phyloP scores from a whole-genome alignment of 2,329 filamentous ascomycete genomes.

The Xylaria sp. region DNA sequence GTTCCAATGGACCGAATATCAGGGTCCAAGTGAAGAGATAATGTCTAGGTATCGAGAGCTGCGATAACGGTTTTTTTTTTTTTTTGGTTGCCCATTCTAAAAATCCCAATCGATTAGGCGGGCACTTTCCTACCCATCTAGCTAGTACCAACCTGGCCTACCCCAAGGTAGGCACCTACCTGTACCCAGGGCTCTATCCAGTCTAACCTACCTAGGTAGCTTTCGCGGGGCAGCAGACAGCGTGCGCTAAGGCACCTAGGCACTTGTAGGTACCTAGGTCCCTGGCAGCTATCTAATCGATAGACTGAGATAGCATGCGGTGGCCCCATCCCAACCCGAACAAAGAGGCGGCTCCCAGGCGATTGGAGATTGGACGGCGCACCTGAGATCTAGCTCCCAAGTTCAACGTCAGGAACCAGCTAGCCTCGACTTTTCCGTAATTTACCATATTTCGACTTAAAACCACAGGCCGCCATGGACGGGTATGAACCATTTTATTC shows the following conservation, averaged over 20 bases:
- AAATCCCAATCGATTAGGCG: slow-evolving; percentile 38
- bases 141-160: too few species aligned
- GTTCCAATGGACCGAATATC: not conserved
- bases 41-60: slow-evolving; percentile 23
- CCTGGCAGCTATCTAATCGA: slow-evolving; percentile 26
- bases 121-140: too few species aligned
- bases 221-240: too few species aligned
- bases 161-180: too few species aligned
- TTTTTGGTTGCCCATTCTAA: slow-evolving; percentile 26
- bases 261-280: not conserved
- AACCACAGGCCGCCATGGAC: slow-evolving; percentile 32
- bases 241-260: too few species aligned
- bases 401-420: not conserved
- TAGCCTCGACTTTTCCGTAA: not conserved
- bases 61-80: slow-evolving; percentile 21
- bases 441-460: too few species aligned
- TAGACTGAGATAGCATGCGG: slow-evolving; percentile 3
- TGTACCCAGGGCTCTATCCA: slow-evolving; percentile 22
- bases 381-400: not conserved
- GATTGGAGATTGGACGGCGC: too few species aligned
- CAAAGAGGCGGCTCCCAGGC: not conserved
- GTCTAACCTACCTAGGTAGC: not conserved
- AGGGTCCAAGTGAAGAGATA: not conserved
- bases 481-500: slow-evolving; percentile 33
- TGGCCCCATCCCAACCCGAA: not conserved